phyloP scores from a whole-genome alignment of 2,329 filamentous ascomycete genomes.

The Fusarium subtropicale region DNA sequence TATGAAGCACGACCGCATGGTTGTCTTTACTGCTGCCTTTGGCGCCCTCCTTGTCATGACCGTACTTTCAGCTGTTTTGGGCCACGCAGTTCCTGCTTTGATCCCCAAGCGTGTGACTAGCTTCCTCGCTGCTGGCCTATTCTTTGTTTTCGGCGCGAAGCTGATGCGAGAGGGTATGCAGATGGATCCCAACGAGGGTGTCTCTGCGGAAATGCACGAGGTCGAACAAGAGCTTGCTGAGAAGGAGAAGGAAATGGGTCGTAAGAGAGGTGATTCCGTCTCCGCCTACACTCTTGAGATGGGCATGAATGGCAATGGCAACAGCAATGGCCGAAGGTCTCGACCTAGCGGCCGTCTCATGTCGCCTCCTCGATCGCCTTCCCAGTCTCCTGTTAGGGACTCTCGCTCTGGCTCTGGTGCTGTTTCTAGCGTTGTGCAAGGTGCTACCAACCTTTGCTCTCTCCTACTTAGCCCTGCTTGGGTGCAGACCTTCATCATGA shows the following conservation, averaged over 20 bases:
- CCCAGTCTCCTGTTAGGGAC: constrained; percentile 76
- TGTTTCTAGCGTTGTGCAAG: constrained; percentile 61
- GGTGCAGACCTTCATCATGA: constrained; percentile 99
- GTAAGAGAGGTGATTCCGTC: constrained; percentile 71
- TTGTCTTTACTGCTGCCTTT: constrained; percentile 97
- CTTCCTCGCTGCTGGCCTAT: constrained; percentile 84
- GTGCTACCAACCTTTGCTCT: constrained; percentile 86
- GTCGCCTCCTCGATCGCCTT: constrained; percentile 83
- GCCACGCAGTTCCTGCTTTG: constrained; percentile 89
- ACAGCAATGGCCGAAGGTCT: constrained; percentile 69
- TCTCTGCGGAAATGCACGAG: constrained; percentile 97
- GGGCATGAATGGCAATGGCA: constrained; percentile 68
- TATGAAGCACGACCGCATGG: constrained; percentile 94
- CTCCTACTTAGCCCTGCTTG: constrained; percentile 93
- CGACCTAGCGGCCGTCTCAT: constrained; percentile 80
- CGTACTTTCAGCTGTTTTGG: constrained; percentile 88
- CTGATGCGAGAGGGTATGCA: constrained; percentile 86
- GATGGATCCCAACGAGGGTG: constrained; percentile 90
- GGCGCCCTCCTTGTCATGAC: constrained; percentile 94
- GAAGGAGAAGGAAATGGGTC: constrained; percentile 82
- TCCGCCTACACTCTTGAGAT: constrained; percentile 84
- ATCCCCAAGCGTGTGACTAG: constrained; percentile 93
- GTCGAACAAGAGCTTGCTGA: constrained; percentile 94
- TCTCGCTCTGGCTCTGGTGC: constrained; percentile 60
- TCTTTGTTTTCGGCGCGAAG: constrained; percentile 88